These are phyloP conservation scores for Diplodia scrobiculata DNA, from an alignment of 2,329 filamentous ascomycete genomes.

Conservation along the genomic window DNA sequence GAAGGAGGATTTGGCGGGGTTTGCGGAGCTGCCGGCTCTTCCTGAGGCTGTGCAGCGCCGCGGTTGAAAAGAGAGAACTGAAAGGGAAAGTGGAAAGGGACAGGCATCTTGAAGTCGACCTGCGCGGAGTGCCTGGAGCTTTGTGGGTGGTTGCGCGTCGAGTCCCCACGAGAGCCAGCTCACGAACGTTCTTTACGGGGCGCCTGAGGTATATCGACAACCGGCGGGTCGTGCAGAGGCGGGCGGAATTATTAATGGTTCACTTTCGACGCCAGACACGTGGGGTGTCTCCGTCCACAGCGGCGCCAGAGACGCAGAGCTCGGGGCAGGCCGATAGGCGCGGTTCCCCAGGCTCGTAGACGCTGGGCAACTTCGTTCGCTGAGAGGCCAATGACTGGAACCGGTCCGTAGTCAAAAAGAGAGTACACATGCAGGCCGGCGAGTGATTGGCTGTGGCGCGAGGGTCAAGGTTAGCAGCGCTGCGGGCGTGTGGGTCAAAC, in stretches of 20 bases:
- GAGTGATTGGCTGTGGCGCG: conserved; percentile 15
- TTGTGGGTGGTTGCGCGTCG: conserved; percentile 16
- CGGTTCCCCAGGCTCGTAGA: conserved; percentile 5
- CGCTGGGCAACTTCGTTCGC: not conserved
- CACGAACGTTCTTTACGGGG: not conserved
- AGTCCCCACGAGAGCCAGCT: conserved; percentile 23
- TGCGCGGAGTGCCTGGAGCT: not conserved
- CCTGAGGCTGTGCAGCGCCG: conserved; percentile 6
- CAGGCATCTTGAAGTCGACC: conserved; percentile 5
- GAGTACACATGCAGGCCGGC: conserved; percentile 1
- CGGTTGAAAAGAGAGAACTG: conserved; percentile 13
- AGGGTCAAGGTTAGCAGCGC: conserved; percentile 10
- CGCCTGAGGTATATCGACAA: conserved; percentile 6
- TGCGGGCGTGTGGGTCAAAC: conserved; percentile 6
- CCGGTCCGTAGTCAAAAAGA: conserved; percentile 15
- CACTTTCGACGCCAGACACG: conserved; percentile 32
- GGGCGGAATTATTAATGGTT: conserved; percentile 21
- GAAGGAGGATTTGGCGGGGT: conserved; percentile 1
- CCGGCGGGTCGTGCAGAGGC: conserved; percentile 15
- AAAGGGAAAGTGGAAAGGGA: conserved; percentile 13
- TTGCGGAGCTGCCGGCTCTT: not conserved
- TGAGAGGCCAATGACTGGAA: conserved; percentile 21
- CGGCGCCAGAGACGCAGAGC: conserved; percentile 34
- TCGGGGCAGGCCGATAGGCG: conserved; percentile 22
- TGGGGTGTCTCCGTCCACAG: conserved; percentile 34